Conservation (phyloP, 2,329 filamentous ascomycete species). For the Botrytis fabae region DNA sequence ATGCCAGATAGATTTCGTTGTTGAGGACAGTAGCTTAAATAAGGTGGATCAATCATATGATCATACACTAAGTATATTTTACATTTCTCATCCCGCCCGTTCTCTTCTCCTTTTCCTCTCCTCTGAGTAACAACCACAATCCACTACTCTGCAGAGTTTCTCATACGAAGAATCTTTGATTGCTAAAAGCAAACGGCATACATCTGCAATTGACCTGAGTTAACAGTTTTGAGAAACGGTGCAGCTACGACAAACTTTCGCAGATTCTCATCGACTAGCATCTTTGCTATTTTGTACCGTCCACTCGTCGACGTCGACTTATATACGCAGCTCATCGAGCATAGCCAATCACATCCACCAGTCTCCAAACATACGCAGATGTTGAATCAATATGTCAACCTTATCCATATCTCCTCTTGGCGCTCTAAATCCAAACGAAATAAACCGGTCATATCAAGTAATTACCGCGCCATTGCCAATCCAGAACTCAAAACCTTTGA, state of each 20-base stretch:
- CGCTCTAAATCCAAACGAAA: slow-evolving; percentile 38
- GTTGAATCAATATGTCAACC: slow-evolving; percentile 40
- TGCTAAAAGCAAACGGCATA: slow-evolving; percentile 18
- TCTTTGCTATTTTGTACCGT: slow-evolving; percentile 10
- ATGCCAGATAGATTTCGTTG: slow-evolving; percentile 11
- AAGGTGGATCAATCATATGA: slow-evolving; percentile 18
- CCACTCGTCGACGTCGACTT: background rate
- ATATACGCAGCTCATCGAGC: background rate
- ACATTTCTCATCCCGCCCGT: background rate
- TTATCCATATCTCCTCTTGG: slow-evolving; percentile 39
- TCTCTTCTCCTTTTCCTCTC: background rate
- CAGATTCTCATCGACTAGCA: background rate
- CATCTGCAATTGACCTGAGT: slow-evolving; percentile 13
- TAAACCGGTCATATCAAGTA: slow-evolving; percentile 31
- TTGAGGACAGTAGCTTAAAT: background rate
- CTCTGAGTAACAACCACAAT: background rate
- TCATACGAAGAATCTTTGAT: slow-evolving; percentile 15
- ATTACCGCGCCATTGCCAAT: slow-evolving; percentile 24
- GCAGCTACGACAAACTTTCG: background rate
- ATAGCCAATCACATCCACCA: background rate
- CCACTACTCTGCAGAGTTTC: slow-evolving; percentile 6
- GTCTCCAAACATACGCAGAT: slow-evolving; percentile 34
- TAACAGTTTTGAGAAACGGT: slow-evolving; percentile 4
- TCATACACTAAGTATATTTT: slow-evolving; percentile 20
- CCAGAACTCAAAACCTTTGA: slow-evolving; percentile 14